Base-by-base conservation (phyloP, 139 green algal genomes). In the Marvania coccoides region DNA sequence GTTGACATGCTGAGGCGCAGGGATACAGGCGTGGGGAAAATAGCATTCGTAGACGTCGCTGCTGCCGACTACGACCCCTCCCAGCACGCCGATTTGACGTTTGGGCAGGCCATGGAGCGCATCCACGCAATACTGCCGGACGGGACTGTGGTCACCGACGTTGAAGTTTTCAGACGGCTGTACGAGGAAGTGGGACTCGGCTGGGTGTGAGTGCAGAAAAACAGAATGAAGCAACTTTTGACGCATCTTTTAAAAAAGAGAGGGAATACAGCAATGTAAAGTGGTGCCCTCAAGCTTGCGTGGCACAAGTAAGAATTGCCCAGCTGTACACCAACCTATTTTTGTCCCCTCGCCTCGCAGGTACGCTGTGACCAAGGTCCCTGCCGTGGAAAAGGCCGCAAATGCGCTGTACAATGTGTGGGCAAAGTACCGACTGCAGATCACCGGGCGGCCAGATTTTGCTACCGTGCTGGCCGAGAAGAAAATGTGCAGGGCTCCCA, bases 31-130 rank as follows among this genome's bases (percentile, higher is more conserved):
- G 65, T 74, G 12, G 75, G 81, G 15, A 82, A 78, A 28, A 94
- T 98, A 10, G 62, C 81, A 26, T 97, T 98, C 74, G 92, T 97
- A 5, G 91, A 98, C 75, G 92, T 98, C 9, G 81, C 83, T 1
- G 59, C 57, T 1, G 59, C 80, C 0, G 69, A 64, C 8, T 96
- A 95, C 65, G 48, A 67, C 23, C 38, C 93, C 3, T 73, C 64
- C 9, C 72, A 88, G 36, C 93, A 98, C 71, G 68, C 46, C 5
- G 81, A 79, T 46, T 85, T 97, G 34, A 74, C 58, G 0, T 98
- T 88, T 66, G 80, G 93, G 53, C 60, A 82, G 74, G 87, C 85
- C 1, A 95, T 95, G 90, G 78, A 82, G 19, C 68, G 65, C 3
- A 98, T 98, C 59, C 93, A 98, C 71, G 93, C 78, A 12, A 85